These are phyloP conservation scores for Termitomyces heimii DNA, from an alignment of 768 basidiomycete genomes.

Conservation along the genomic window DNA sequence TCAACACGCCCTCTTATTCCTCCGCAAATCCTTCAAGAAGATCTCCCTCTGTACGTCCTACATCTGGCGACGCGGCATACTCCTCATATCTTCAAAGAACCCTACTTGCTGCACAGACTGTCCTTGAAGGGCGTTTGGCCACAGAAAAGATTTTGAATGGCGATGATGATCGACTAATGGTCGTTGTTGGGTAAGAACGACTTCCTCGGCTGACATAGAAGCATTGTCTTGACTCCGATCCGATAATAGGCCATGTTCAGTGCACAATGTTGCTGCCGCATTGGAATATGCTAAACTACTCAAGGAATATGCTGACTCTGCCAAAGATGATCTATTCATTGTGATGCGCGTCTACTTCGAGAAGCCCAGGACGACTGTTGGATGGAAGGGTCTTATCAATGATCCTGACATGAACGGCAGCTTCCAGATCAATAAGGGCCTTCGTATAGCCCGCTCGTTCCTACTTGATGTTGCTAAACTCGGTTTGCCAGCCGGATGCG, in stretches of 20 bases:
- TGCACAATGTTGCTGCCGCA: constrained; percentile 84
- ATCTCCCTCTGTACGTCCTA: constrained; percentile 70
- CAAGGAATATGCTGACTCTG: constrained; percentile 70
- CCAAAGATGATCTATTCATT: constrained; percentile 85
- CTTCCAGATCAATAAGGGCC: constrained; percentile 96
- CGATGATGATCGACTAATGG: constrained; percentile 87
- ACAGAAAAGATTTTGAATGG: constrained; percentile 79
- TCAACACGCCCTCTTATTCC: constrained; percentile 87
- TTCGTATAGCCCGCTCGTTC: constrained; percentile 81
- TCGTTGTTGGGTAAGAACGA: constrained; percentile 74
- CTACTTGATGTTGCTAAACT: constrained; percentile 86
- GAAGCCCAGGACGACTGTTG: constrained; percentile 92
- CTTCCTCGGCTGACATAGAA: background rate
- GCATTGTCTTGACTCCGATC: background rate
- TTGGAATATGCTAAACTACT: constrained; percentile 82
- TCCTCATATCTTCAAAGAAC: constrained; percentile 39
- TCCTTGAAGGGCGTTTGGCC: constrained; percentile 76
- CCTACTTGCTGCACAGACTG: constrained; percentile 78
- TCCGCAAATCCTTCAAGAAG: constrained; percentile 91
- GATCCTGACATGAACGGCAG: constrained; percentile 90
- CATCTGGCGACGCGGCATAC: background rate
- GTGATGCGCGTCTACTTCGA: constrained; percentile 99
- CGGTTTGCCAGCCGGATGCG: constrained; percentile 93
- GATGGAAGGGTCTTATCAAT: constrained; percentile 99
- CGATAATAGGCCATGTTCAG: constrained; percentile 77